Conservation (phyloP, 1,284 basidiomycete species). For the Amylostereum areolatum region DNA sequence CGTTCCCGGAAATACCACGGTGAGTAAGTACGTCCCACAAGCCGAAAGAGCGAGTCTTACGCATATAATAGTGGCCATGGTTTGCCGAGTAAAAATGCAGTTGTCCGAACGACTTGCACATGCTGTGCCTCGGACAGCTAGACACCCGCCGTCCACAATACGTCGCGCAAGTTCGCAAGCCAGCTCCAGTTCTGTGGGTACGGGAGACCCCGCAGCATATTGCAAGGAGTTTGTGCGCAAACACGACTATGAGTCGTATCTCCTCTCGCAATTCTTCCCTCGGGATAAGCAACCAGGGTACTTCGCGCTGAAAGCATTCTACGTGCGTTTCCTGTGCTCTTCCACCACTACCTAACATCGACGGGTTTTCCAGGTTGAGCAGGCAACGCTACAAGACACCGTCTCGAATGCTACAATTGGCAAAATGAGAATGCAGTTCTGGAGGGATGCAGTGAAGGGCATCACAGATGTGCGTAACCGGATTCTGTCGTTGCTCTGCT, state of each 20-base stretch:
- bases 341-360: conserved; percentile 7
- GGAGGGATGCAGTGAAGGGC: conserved; percentile 79
- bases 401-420: conserved; percentile 79
- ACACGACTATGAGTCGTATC: conserved; percentile 79
- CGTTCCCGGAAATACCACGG: too few relatives aligned
- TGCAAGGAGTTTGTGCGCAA: conserved; percentile 66
- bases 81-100: too few relatives aligned
- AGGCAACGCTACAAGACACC: conserved; percentile 76
- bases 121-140: too few relatives aligned
- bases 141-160: too few relatives aligned
- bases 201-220: conserved; percentile 46
- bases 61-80: too few relatives aligned
- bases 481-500: background rate
- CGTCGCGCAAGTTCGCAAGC: too few relatives aligned
- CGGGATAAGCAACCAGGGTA: conserved; percentile 58
- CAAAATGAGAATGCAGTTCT: conserved; percentile 88
- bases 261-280: conserved; percentile 77
- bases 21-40: too few relatives aligned
- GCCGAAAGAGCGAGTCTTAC: too few relatives aligned
- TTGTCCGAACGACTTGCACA: too few relatives aligned
- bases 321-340: conserved; percentile 47
- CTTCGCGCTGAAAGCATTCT: conserved; percentile 83
- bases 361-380: conserved; percentile 59
- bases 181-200: conserved; percentile 10
- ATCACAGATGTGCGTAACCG: conserved; percentile 58